Percentiles rank a stretch among this genome's conserved stretches.
Conservation (phyloP, 495 filamentous ascomycete genomes). For the Penicillium odoratum region DNA sequence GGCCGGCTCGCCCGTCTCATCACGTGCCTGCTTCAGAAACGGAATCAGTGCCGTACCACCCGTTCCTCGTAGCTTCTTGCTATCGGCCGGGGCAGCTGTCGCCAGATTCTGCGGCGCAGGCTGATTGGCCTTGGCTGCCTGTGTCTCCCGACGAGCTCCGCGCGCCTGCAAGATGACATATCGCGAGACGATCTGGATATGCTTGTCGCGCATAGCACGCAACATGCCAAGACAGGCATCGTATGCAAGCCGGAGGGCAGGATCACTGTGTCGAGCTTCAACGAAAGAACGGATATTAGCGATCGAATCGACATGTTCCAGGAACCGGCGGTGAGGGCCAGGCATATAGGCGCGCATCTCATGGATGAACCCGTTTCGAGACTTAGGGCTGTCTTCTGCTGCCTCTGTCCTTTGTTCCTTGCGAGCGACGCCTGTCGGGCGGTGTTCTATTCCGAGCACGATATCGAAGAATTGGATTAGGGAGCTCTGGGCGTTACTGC, state of each 20-base stretch:
- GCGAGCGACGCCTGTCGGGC: conserved; percentile 76
- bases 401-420: conserved; percentile 19
- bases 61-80: conserved; percentile 76
- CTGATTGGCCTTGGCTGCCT: conserved; percentile 43
- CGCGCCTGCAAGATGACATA: conserved; percentile 80
- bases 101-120: conserved; percentile 64
- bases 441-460: conserved; percentile 85
- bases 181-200: conserved; percentile 93
- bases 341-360: conserved; percentile 99
- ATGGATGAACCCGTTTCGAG: conserved; percentile 83
- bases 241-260: conserved; percentile 72
- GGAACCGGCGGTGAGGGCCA: conserved; percentile 83
- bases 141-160: conserved; percentile 50
- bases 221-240: conserved; percentile 92
- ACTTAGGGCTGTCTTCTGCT: conserved; percentile 15
- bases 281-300: conserved; percentile 91
- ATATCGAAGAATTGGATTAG: conserved; percentile 95
- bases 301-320: conserved; percentile 73
- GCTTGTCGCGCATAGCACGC: conserved; percentile 85
- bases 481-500: conserved; percentile 93
- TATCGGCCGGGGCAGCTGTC: conserved; percentile 45
- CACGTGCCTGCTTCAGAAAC: conserved; percentile 90
- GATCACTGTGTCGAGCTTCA: conserved; percentile 59
- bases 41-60: conserved; percentile 91
- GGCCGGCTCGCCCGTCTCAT: conserved; percentile 92